Base-by-base conservation (phyloP, 106 monocot species). In the Ottelia alismoides region DNA sequence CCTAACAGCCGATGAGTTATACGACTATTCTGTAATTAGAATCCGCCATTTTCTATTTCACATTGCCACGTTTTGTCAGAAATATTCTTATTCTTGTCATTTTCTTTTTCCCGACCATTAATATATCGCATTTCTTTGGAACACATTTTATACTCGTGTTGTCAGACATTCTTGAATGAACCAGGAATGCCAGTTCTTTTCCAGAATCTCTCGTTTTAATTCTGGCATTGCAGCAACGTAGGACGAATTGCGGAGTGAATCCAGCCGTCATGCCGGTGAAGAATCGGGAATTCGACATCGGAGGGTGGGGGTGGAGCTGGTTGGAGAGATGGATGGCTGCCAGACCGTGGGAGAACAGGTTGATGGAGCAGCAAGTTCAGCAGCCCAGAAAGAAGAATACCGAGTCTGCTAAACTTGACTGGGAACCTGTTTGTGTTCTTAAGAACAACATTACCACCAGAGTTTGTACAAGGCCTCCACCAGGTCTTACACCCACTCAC, bases 291-390 rank as follows among this genome's bases (percentile, higher is more conserved):
- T 19, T 70, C 7, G 72, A 72, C 18, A 69, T 65, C 40, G 58
- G 40, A 18, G 72, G 69, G 47, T 69, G 53, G 61, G 67, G 70
- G 16, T 76, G 84, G 79, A 85, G 79, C 59, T 76, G 84, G 84
- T 56, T 76, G 29, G 79, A 76, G 47, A 64, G 76, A n/a, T 85
- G 84, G 84, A 85, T 76, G 76, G 65, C 79, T 47, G 79, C 78
- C 17, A 84, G 76, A 52, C 78, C 84, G 14, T 78, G 75, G 78
- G 78, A 84, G 49, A 78, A 51, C 29, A 68, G 72, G 56, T 22
- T 75, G 30, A 72, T 79, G 68, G 75, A 66, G 32, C 52, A 65
- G 12, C 12, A 57, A 16, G 27, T 18, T 52, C 27, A 0, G 12
- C n/a, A n/a, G n/a, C n/a, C n/a, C n/a, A n/a, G n/a, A n/a, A n/a